Percentiles rank a stretch among this genome's conserved stretches.
Conservation (phyloP, 495 filamentous ascomycete species). For the Aspergillus nidulans region DNA sequence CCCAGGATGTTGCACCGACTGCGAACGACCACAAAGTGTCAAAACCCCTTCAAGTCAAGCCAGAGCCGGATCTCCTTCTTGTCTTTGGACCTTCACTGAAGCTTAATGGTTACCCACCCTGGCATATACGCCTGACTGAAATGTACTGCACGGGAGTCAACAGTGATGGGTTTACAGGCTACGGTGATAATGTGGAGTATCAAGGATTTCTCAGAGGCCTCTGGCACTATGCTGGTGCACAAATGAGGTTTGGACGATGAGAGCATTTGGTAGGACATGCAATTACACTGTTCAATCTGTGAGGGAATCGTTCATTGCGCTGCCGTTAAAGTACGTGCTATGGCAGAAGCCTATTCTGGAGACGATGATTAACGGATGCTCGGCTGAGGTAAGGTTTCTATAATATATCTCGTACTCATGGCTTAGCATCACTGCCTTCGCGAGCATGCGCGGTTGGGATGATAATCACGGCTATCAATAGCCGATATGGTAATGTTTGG, state of each 20-base stretch:
- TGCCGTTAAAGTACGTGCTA: too few species aligned
- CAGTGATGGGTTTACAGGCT: slow-evolving; percentile 31
- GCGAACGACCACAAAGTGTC: background rate
- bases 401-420: too few species aligned
- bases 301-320: too few species aligned
- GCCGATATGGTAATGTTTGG: too few species aligned
- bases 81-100: slow-evolving; percentile 77
- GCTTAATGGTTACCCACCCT: slow-evolving; percentile 89
- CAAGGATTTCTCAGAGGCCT: slow-evolving; percentile 85
- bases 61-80: slow-evolving; percentile 84
- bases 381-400: too few species aligned
- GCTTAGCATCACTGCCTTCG: too few species aligned
- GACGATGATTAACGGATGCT: too few species aligned
- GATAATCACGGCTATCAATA: too few species aligned
- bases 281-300: background rate
- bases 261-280: background rate
- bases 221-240: slow-evolving; percentile 77
- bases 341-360: too few species aligned
- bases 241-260: slow-evolving; percentile 85
- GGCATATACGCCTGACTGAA: slow-evolving; percentile 92
- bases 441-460: too few species aligned
- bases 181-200: slow-evolving; percentile 70
- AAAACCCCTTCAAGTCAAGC: slow-evolving; percentile 20
- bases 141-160: slow-evolving; percentile 64
- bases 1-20: slow-evolving; percentile 14